Percentiles rank a stretch among this genome's conserved stretches.
Evolutionary conservation across 495 filamentous ascomycete genomes (phyloP).

Genomic region (Penicillium fimorum): DNA sequence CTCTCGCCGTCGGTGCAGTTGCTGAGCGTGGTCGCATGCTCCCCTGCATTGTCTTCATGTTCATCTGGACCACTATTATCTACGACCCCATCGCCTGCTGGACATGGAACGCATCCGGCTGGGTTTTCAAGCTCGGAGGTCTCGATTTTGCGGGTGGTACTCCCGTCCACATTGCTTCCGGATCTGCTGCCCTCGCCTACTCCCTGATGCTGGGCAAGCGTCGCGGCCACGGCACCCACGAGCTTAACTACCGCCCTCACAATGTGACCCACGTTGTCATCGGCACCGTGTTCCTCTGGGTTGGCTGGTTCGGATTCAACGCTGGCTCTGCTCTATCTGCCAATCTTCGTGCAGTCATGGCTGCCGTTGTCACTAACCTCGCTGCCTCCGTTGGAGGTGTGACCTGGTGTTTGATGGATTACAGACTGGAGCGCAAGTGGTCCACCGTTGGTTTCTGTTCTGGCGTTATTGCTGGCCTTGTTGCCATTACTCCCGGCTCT

Average conservation of each 20-base stretch:
- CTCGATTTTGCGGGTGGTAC: constrained; percentile 96
- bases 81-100: constrained; percentile 97
- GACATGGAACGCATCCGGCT: constrained; percentile 92
- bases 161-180: constrained; percentile 93
- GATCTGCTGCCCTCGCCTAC: constrained; percentile 84
- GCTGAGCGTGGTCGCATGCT: constrained; percentile 95
- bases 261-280: constrained; percentile 97
- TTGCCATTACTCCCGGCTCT: constrained; percentile 90
- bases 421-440: constrained; percentile 92
- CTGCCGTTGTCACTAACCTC: constrained; percentile 56
- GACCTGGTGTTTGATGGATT: constrained; percentile 95
- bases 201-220: constrained; percentile 81
- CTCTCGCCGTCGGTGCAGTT: constrained; percentile 86
- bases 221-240: constrained; percentile 78
- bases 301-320: constrained; percentile 99
- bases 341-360: constrained; percentile 74
- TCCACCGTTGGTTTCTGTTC: constrained; percentile 96
- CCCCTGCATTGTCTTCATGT: constrained; percentile 92
- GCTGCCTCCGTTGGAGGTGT: constrained; percentile 72
- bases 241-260: constrained; percentile 94
- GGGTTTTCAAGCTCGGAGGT: constrained; percentile 80
- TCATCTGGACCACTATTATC: constrained; percentile 91
- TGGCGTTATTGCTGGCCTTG: constrained; percentile 86
- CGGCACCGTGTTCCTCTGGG: constrained; percentile 97
- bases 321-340: constrained; percentile 87